Conservation (phyloP, 345 rosid species). For the Rubroshorea leprosula region DNA sequence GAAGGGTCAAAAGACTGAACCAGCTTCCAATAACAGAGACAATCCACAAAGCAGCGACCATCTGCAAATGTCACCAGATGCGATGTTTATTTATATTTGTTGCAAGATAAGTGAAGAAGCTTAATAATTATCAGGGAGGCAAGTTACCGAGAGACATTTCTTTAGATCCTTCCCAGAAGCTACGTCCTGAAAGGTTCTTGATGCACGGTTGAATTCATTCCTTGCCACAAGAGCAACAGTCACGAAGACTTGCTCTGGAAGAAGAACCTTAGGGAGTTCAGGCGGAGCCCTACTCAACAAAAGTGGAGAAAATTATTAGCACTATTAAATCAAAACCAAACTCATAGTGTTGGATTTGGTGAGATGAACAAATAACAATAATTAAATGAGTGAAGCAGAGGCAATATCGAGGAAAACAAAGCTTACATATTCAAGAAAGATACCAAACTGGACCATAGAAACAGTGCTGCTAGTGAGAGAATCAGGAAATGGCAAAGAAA, state of each 20-base stretch:
- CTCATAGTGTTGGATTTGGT: too few relatives aligned
- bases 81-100: not conserved
- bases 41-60: constrained; percentile 25
- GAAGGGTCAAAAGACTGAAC: constrained; percentile 36
- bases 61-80: too few relatives aligned
- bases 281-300: constrained; percentile 24
- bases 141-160: constrained; percentile 33
- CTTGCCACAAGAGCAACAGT: constrained; percentile 26
- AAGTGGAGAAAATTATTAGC: not conserved
- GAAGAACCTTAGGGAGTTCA: constrained; percentile 28
- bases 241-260: constrained; percentile 29
- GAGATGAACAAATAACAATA: too few relatives aligned
- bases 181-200: constrained; percentile 24
- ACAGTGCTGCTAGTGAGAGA: constrained; percentile 35
- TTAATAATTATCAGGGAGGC: not conserved
- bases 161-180: constrained; percentile 35
- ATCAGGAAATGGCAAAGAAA: constrained; percentile 36
- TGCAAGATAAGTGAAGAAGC: not conserved
- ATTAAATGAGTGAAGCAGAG: not conserved
- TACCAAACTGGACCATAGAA: constrained; percentile 41
- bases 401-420: not conserved
- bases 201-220: constrained; percentile 27
- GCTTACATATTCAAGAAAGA: constrained; percentile 33
- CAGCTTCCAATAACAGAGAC: constrained; percentile 35
- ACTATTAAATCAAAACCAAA: too few relatives aligned